These are phyloP conservation scores for Limonomyces culmigenus DNA, from an alignment of 1,284 basidiomycete genomes.

Conservation along the genomic window DNA sequence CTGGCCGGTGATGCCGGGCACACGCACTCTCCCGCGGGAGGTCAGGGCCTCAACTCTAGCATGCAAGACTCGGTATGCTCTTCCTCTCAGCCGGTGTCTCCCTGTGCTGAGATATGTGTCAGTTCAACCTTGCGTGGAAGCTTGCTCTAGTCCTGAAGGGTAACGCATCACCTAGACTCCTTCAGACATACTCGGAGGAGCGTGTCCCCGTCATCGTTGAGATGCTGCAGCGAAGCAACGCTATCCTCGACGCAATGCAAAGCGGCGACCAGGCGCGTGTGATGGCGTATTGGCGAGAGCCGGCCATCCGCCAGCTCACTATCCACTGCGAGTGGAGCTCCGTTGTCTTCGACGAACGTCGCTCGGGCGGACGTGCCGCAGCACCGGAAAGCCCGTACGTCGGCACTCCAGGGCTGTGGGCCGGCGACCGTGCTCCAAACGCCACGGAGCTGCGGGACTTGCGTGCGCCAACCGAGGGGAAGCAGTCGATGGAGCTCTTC, in stretches of 20 bases:
- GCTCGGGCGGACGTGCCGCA: background rate
- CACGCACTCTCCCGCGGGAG: constrained; percentile 8
- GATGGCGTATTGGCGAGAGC: constrained; percentile 3
- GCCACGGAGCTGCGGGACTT: constrained; percentile 5
- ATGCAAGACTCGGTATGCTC: constrained; percentile 8
- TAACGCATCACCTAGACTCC: constrained; percentile 6
- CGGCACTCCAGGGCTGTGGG: background rate
- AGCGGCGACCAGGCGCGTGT: constrained; percentile 3
- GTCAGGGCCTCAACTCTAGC: constrained; percentile 8
- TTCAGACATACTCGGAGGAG: constrained; percentile 10
- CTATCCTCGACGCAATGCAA: constrained; percentile 2
- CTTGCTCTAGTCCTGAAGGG: constrained; percentile 9
- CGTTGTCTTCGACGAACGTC: constrained; percentile 7
- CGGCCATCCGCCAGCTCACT: no score
- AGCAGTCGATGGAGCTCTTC: constrained; percentile 1
- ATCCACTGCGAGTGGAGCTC: constrained; percentile 10
- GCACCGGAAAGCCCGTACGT: background rate
- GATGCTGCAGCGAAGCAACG: constrained; percentile 9
- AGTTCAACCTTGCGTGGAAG: constrained; percentile 14
- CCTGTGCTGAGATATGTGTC: background rate
- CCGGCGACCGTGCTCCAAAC: constrained; percentile 10
- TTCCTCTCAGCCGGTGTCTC: no score
- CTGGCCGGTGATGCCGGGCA: constrained; percentile 9
- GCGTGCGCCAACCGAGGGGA: background rate
- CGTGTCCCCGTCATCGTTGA: constrained; percentile 11